Evolutionary conservation across 148 eudicot species (phyloP), one percentile per base, ranked within the genome.

Genomic region (Diospyros lotus): DNA sequence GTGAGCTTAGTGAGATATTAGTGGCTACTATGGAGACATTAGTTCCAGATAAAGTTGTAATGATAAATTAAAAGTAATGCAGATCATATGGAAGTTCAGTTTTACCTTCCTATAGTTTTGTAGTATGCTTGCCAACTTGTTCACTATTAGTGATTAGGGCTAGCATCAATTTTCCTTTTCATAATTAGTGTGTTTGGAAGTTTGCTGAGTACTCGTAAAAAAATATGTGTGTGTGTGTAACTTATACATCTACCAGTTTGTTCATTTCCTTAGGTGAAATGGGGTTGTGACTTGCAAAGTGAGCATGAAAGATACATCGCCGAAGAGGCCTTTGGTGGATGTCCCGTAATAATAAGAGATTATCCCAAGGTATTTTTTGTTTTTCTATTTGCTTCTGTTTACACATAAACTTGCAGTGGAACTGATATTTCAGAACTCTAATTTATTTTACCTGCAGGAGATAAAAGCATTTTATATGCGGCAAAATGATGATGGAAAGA

Each of bases 271-370:
- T 82, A 92, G 99, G 97, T 95, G 67, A 84, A 86, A 82, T 95
- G 99, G 99, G 99, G 99, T 48, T 88, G 91, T 83, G 99, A 95
- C 88, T 88, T 95, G 77, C 99, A 95, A 82, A 95, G 99, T 79
- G 99, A 95, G 84, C 99, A 95, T 75, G 99, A 95, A 66, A 91
- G 99, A 7, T 95, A 85, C 82, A 93, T 95, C 45, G 89, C 99
- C 40, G 99, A 95, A 80, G 86, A 86, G 84, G 97, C 86, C 64
- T 95, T 95, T 66, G 81, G 90, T 77, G 99, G 99, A 44, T 95
- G 90, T 79, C 99, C 99, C 77, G 97, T 95, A 41, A 95, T 95
- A 68, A 77, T 95, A 48, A 89, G 97, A 82, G 99, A 95, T 75
- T 95, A 95, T 79, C 99, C 99, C 10, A 95, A 95, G 99, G 99